These are phyloP conservation scores for Glarea lozoyensis DNA, from an alignment of 495 filamentous ascomycete species.

Conservation along the genomic window DNA sequence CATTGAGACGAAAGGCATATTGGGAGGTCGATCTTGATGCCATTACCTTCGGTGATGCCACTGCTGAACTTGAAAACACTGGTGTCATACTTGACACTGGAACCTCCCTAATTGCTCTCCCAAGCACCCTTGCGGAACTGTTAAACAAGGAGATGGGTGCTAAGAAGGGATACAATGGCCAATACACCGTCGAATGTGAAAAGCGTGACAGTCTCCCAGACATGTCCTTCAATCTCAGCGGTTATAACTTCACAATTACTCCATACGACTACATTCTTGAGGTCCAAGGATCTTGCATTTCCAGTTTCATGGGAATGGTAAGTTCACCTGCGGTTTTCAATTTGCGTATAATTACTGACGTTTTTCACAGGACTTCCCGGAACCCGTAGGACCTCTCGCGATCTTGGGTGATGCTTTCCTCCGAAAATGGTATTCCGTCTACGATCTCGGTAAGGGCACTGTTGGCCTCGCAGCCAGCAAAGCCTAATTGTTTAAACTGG, in stretches of 20 bases:
- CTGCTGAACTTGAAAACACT: conserved; percentile 83
- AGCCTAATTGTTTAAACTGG: conserved; percentile 12
- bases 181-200: conserved; percentile 86
- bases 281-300: conserved; percentile 91
- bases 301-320: conserved; percentile 96
- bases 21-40: conserved; percentile 97
- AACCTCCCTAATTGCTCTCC: conserved; percentile 94
- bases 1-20: conserved; percentile 95
- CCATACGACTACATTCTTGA: conserved; percentile 95
- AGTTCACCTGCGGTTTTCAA: conserved; percentile 56
- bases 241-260: conserved; percentile 83
- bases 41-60: conserved; percentile 75
- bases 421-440: conserved; percentile 93
- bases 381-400: conserved; percentile 72
- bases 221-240: conserved; percentile 75
- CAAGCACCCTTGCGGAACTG: conserved; percentile 86
- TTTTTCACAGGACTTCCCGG: conserved; percentile 16
- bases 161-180: conserved; percentile 91
- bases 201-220: conserved; percentile 79
- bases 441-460: conserved; percentile 75
- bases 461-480: conserved; percentile 86
- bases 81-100: conserved; percentile 98
- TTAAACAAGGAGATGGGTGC: conserved; percentile 97
- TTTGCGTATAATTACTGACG: not conserved
- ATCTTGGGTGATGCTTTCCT: conserved; percentile 98